Base-by-base conservation (phyloP, 1,284 basidiomycete genomes). In the Paramarasmius palmivorus region DNA sequence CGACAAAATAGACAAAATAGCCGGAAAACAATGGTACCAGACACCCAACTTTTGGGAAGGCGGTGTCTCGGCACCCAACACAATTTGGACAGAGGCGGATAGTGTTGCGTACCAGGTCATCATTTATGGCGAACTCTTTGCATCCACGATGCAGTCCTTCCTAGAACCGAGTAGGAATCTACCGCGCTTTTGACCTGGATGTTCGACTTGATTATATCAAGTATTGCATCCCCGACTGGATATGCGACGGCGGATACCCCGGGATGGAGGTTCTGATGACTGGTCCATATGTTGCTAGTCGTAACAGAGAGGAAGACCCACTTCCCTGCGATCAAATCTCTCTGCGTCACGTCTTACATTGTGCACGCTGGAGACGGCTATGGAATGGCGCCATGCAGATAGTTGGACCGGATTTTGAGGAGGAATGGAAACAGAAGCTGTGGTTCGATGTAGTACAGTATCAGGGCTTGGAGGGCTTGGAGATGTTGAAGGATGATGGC, bases 331-430 rank as follows among this genome's bases (percentile, higher is more conserved):
- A 53, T 22, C 42, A 53, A 25, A 46, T 23, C n/a, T 19, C 34
- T 9, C 25, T 53, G 4, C 42, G 25, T 23, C 51, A 53, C 26
- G 22, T 48, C 15, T 23, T 47, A 26, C n/a, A n/a, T 20, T 47
- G 51, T 25, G 6, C 29, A 1, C 39, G 39, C 20, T 29, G 50
- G 40, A 19, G 23, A 23, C 35, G 23, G 14, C 37, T 39, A 9
- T 40, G 38, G 40, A 5, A 29, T 72, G 75, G 75, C 76, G 14
- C 32, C 32, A 34, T 12, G 19, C 25, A 10, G 14, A 22, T 15
- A n/a, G 22, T 29, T 23, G 40, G 39, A 14, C 50, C 50, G 10
- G 38, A 23, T 19, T 42, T 45, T 35, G 26, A 41, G 29, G 49
- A 8, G 39, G 36, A 49, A 20, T 51, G 50, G 50, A 46, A 36